Base-by-base conservation (phyloP, 768 basidiomycete genomes). In the Auricularia heimuer region DNA sequence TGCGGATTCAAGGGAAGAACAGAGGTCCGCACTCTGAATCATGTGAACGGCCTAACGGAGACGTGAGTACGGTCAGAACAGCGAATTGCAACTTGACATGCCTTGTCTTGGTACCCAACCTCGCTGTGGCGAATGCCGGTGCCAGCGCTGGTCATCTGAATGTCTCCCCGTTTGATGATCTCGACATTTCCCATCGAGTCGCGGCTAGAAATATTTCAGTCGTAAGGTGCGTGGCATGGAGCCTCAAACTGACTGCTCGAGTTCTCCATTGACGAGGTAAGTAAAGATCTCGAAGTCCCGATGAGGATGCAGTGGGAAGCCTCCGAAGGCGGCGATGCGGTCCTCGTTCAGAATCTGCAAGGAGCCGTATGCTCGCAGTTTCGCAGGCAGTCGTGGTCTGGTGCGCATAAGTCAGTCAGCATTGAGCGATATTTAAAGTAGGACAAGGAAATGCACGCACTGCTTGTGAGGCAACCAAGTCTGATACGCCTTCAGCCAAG, bases 301-400 rank as follows among this genome's bases (percentile, higher is more conserved):
- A 71, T 95, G 93, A 6, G 82, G 80, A 74, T 94, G 92, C 0
- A 86, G 88, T 2, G 90, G 93, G 68, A 98, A 98, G 0, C 96
- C 96, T 16, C 84, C 87, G n/a, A 75, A 70, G 6, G 88, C 77
- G 3, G 81, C 82, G 39, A 95, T 90, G 18, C 91, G 86, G 70
- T 94, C 92, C 74, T 97, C 94, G 76, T 97, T 97, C 74, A 98
- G 88, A 39, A 98, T 90, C 6, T 94, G 84, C 1, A 98, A 82
- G 16, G 84, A 70, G 1, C 95, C 91, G 67, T 85, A 95, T 33
- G 24, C 56, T 10, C 29, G 24, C 16, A 60, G 34, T 34, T 7
- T 6, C 14, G 47, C 14, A 6, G 47, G 47, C 11, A 51, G 47
- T 6, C 8, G 14, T 6, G 47, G 47, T 8, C 47, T 51, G 47